Evolutionary conservation across 192 early-diverging fungal genomes (phyloP).

Genomic region (Haplosporangium gracile): DNA sequence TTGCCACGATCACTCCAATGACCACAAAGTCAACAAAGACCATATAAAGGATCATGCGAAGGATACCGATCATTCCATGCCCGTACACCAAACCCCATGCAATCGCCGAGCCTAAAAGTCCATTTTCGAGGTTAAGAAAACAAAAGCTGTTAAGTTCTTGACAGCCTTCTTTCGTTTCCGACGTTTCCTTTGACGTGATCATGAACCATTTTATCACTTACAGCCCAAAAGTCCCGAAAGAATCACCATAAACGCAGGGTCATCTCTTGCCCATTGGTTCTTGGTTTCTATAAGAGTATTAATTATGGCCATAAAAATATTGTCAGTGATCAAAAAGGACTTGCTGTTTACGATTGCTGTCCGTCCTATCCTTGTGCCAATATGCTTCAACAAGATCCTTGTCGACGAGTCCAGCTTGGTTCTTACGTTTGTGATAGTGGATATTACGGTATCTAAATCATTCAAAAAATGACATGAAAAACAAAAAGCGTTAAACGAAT

Average conservation of each 20-base stretch:
- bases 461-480: slow-evolving; percentile 3
- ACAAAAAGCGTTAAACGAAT: too few relatives aligned
- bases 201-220: slow-evolving; percentile 53
- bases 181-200: too few relatives aligned
- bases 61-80: slow-evolving; percentile 72
- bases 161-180: background rate
- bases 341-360: background rate
- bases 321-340: too few relatives aligned
- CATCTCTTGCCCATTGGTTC: slow-evolving; percentile 98
- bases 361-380: too few relatives aligned
- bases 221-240: slow-evolving; percentile 73
- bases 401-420: background rate
- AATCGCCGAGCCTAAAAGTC: slow-evolving; percentile 74
- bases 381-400: background rate
- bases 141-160: background rate
- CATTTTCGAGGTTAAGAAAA: background rate
- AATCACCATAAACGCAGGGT: slow-evolving; percentile 93
- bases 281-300: slow-evolving; percentile 83
- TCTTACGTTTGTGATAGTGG: slow-evolving; percentile 95
- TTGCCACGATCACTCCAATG: slow-evolving; percentile 78
- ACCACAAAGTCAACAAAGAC: slow-evolving; percentile 86
- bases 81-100: slow-evolving; percentile 88
- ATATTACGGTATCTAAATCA: slow-evolving; percentile 88
- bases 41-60: slow-evolving; percentile 86
- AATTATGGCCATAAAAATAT: background rate